Base-by-base conservation (phyloP, 768 basidiomycete genomes). In the Gloeostereum incarnatum region DNA sequence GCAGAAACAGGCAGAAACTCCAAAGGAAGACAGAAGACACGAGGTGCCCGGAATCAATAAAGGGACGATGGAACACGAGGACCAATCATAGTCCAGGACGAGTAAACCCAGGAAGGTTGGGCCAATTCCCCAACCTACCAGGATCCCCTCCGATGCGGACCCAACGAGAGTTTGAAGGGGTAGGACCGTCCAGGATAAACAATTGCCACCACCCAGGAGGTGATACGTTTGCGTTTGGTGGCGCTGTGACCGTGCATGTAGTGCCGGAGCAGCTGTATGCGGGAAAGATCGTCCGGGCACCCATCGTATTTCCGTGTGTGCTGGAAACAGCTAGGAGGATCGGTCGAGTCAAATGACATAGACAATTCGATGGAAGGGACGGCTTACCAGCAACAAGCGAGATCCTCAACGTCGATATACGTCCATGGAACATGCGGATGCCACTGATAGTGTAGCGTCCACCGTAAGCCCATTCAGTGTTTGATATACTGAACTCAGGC, bases 91-190 rank as follows among this genome's bases (percentile, higher is more conserved):
- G 54, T 13, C 84, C 84, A 1, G 84, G 84, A 1, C 55, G 53
- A 2, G 69, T 75, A 51, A 88, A 88, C 38, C 78, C 84, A 20
- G 79, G 69, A 47, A 73, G 59, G 39, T 73, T 38, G 0, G 85
- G 85, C 85, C 85, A 89, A 45, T 81, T 75, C 0, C 85, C 85
- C 8, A 89, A 54, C 37, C 62, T 17, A 0, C 65, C 68, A 0
- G 84, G 85, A 51, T 89, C 87, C 1, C 81, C 82, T 14, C 86
- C 86, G 36, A 89, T 81, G 19, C 84, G 73, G 9, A 90, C 72
- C 76, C 81, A 85, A 8, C 65, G 56, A 13, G 83, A 81, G 45
- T 76, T 71, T 18, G 81, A 85, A 3, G 87, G 86, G 3, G 83
- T 85, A 20, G 82, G 78, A 1, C 83, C 83, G 37, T 87, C 84